phyloP scores from a whole-genome alignment of 257 asterid species.

The Voacanga thouarsii region DNA sequence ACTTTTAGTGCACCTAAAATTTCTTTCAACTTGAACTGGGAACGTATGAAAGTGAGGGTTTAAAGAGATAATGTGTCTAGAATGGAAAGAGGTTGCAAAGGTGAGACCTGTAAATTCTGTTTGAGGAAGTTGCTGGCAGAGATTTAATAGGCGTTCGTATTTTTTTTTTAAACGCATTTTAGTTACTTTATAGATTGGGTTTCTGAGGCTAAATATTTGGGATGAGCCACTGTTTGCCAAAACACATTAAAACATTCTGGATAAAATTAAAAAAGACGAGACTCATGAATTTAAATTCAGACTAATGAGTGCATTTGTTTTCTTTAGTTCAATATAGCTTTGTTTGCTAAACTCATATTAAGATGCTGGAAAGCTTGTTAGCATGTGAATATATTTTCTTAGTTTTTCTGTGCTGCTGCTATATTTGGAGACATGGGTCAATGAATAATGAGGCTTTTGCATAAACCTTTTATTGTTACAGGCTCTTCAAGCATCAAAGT shows the following conservation, averaged over 20 bases:
- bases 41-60: background rate
- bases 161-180: background rate
- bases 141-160: background rate
- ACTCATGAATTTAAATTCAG: background rate
- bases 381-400: background rate
- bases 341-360: background rate
- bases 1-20: background rate
- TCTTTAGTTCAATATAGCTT: background rate
- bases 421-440: no score
- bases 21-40: background rate
- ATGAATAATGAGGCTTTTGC: background rate
- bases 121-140: background rate
- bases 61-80: background rate
- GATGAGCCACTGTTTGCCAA: background rate
- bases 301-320: background rate
- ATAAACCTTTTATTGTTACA: conserved; percentile 16
- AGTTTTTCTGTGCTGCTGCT: no score
- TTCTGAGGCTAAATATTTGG: background rate
- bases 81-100: background rate
- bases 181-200: background rate
- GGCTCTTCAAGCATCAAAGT: conserved; percentile 81
- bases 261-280: background rate
- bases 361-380: background rate
- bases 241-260: background rate
- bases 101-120: background rate